These are phyloP conservation scores for Zasmidium cellare DNA, from an alignment of 2,329 filamentous ascomycete genomes.

Conservation along the genomic window DNA sequence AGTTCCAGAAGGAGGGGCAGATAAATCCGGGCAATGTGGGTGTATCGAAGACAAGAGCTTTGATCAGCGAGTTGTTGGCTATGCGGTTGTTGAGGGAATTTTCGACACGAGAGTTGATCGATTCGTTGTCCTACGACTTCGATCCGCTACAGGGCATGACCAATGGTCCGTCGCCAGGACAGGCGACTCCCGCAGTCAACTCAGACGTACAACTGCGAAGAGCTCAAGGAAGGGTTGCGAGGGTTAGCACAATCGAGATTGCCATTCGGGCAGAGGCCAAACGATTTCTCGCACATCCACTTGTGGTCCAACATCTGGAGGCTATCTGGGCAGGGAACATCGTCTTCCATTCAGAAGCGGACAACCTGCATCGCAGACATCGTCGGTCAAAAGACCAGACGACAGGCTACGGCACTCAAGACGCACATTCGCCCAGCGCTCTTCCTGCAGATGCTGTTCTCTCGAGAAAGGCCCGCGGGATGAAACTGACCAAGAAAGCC, in stretches of 20 bases:
- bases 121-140: slow-evolving; percentile 93
- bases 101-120: slow-evolving; percentile 83
- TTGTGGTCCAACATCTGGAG: slow-evolving; percentile 92
- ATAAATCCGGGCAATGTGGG: slow-evolving; percentile 80
- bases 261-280: slow-evolving; percentile 92
- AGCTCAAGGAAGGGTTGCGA: slow-evolving; percentile 60
- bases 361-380: slow-evolving; percentile 72
- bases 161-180: slow-evolving; percentile 37
- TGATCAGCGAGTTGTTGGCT: slow-evolving; percentile 86
- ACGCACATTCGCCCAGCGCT: slow-evolving; percentile 25
- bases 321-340: slow-evolving; percentile 96
- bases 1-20: slow-evolving; percentile 86
- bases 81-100: slow-evolving; percentile 90
- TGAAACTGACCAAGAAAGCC: slow-evolving; percentile 19
- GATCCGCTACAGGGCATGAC: slow-evolving; percentile 81
- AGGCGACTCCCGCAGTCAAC: slow-evolving; percentile 7
- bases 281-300: slow-evolving; percentile 84
- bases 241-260: slow-evolving; percentile 88
- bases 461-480: slow-evolving; percentile 29
- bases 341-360: slow-evolving; percentile 86
- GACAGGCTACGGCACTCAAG: slow-evolving; percentile 42
- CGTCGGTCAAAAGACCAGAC: slow-evolving; percentile 34
- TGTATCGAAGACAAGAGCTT: slow-evolving; percentile 77
- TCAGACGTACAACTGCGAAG: slow-evolving; percentile 39
- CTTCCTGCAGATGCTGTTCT: slow-evolving; percentile 33